Percentiles rank a stretch among this genome's conserved stretches.
phyloP scores from a whole-genome alignment of 306 rosid species.

The Pachyrhizus erosus region DNA sequence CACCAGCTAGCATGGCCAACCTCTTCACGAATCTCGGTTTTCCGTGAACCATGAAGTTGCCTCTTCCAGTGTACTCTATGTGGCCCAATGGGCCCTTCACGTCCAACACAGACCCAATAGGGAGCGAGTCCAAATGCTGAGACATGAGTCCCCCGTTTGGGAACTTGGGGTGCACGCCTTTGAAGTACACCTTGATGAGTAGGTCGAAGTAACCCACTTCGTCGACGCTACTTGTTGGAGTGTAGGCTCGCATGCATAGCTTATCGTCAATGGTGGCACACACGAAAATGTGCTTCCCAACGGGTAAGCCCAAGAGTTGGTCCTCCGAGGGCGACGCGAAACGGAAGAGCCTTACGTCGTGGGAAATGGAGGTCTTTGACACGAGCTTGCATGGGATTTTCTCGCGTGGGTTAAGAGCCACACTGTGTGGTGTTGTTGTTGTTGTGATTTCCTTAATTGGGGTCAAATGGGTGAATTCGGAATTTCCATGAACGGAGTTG shows the following conservation, averaged over 20 bases:
- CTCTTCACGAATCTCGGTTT: slow-evolving; percentile 59
- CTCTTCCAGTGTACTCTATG: slow-evolving; percentile 76
- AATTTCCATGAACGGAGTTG: slow-evolving; percentile 65
- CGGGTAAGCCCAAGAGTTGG: slow-evolving; percentile 68
- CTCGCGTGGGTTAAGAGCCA: slow-evolving; percentile 67
- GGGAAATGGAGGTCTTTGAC: slow-evolving; percentile 61
- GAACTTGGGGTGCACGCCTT: slow-evolving; percentile 73
- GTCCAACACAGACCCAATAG: slow-evolving; percentile 55
- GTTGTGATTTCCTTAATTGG: slow-evolving; percentile 59
- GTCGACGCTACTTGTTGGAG: slow-evolving; percentile 68
- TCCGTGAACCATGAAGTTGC: slow-evolving; percentile 69
- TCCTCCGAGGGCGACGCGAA: slow-evolving; percentile 67
- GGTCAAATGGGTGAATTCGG: slow-evolving; percentile 45
- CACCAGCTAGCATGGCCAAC: slow-evolving; percentile 81
- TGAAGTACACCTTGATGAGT: slow-evolving; percentile 76
- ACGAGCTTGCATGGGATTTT: slow-evolving; percentile 74
- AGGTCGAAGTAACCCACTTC: slow-evolving; percentile 73
- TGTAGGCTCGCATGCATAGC: slow-evolving; percentile 89
- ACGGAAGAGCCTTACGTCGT: slow-evolving; percentile 69
- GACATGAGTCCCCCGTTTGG: slow-evolving; percentile 87
- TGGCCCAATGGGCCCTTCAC: slow-evolving; percentile 92
- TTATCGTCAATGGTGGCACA: slow-evolving; percentile 64
- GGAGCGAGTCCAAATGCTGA: slow-evolving; percentile 64
- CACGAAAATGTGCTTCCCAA: slow-evolving; percentile 82
- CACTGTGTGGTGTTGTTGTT: neutral